Evolutionary conservation across 2,329 filamentous ascomycete species (phyloP), one percentile per base, ranked within the genome.

Genomic region (Calycina herbarum): DNA sequence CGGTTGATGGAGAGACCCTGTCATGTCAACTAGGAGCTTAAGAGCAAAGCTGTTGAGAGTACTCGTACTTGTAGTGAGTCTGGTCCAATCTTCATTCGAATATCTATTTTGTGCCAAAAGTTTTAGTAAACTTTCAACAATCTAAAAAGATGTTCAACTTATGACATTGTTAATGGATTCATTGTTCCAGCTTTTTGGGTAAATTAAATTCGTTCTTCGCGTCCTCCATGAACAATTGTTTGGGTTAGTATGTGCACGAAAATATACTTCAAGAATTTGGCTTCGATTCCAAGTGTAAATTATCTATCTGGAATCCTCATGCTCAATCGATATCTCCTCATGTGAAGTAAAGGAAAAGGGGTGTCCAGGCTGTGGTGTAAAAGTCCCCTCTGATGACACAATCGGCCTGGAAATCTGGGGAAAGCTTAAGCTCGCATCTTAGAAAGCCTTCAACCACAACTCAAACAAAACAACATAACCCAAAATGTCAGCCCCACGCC

Each of bases 401-500:
- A 54, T 54, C 48, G 20, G 13, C 48, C 48, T 51, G 24, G 27
- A 57, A 29, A 57, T 57, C 56, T 35, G 29, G 27, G 56, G 15
- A 35, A 57, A 5, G 27, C 13, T 57, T 29, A 57, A 57, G 54
- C 54, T 57, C 24, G 5, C 15, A n/a, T 17, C 29, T 13, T 27
- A 31, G 5, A 29, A 57, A 29, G 17, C 24, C 29, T 15, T 27
- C 56, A 33, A n/a, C 31, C 15, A 24, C 56, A 17, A 27, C 58
- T 29, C 38, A 60, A 58, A 17, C 33, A 27, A 38, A 31, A 54
- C 56, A 58, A 45, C 61, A 38, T n/a, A 45, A 48, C 63, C 60
- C 42, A 67, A 69, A 56, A 73, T 73, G 71, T 60, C 61, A 61
- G 59, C 63, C 24, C 59, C 68, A 64, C 68, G 70, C 6, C 48